phyloP scores from a whole-genome alignment of 1,139 yeast species.

The Chernovozyma aurita region DNA sequence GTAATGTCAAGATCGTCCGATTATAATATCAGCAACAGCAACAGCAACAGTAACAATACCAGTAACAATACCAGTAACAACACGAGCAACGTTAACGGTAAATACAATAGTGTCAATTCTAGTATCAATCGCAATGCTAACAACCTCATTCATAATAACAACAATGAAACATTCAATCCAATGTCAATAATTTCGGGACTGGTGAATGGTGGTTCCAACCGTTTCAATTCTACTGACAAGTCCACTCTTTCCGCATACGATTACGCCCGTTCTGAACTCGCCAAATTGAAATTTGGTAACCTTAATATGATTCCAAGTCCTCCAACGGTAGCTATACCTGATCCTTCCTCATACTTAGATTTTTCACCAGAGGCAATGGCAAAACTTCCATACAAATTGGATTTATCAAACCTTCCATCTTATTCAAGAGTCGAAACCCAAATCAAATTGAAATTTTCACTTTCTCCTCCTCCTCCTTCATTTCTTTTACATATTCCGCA shows the following conservation, averaged over 20 bases:
- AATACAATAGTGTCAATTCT: neutral
- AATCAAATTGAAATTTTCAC: slow-evolving; percentile 65
- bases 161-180: neutral
- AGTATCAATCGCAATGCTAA: neutral
- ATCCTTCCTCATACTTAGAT: slow-evolving; percentile 30
- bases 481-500: slow-evolving; percentile 73
- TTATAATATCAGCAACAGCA: slow-evolving; percentile 2
- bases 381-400: slow-evolving; percentile 54
- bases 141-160: too few species aligned
- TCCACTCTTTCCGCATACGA: slow-evolving; percentile 30
- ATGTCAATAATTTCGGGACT: neutral
- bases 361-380: slow-evolving; percentile 34
- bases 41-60: slow-evolving; percentile 3
- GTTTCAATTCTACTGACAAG: neutral
- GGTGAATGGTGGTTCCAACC: neutral
- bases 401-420: slow-evolving; percentile 61
- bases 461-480: slow-evolving; percentile 73
- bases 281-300: slow-evolving; percentile 56
- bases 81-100: neutral
- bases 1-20: too few species aligned
- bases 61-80: slow-evolving; percentile 2
- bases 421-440: slow-evolving; percentile 94
- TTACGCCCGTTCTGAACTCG: slow-evolving; percentile 45
- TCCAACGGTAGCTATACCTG: slow-evolving; percentile 24
- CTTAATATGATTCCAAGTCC: slow-evolving; percentile 38